phyloP scores from a whole-genome alignment of 2,329 filamentous ascomycete species.

The Talaromyces sp. region DNA sequence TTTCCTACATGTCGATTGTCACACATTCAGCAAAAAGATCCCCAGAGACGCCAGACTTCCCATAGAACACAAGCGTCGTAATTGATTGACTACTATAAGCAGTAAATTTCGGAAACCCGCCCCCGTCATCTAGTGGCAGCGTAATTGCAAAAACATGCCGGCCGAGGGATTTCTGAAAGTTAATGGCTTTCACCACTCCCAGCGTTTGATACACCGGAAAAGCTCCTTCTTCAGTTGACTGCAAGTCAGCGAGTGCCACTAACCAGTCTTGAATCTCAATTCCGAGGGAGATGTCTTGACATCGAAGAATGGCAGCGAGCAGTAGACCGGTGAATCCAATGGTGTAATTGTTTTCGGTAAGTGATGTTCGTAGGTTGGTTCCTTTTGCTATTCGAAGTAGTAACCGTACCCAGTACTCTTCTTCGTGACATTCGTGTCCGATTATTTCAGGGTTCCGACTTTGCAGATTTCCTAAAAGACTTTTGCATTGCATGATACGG shows the following conservation, averaged over 20 bases:
- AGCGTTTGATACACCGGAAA: conserved; percentile 21
- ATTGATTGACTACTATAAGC: conserved; percentile 22
- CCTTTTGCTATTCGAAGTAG: conserved; percentile 16
- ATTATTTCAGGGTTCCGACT: not conserved
- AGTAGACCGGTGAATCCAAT: conserved; percentile 22
- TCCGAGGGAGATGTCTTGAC: conserved; percentile 12
- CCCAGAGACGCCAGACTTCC: conserved; percentile 10
- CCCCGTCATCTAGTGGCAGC: conserved; percentile 17
- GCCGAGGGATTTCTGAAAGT: conserved; percentile 14
- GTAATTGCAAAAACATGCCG: conserved; percentile 17
- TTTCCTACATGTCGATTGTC: not conserved
- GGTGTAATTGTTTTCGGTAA: conserved; percentile 19
- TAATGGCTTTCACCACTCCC: conserved; percentile 16
- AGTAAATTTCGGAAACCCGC: conserved; percentile 18
- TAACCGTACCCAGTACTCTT: conserved; percentile 11
- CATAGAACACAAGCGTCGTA: conserved; percentile 16
- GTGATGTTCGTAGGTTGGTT: conserved; percentile 12
- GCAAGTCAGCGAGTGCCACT: conserved; percentile 10
- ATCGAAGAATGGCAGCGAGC: conserved; percentile 17
- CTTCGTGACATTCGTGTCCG: conserved; percentile 1
- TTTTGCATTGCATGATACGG: conserved; percentile 20
- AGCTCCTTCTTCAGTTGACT: conserved; percentile 21
- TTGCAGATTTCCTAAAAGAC: conserved; percentile 7
- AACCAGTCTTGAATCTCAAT: conserved; percentile 19
- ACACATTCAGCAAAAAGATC: conserved; percentile 13